Base-by-base conservation (phyloP, 345 rosid species). In the Nephelium lappaceum region DNA sequence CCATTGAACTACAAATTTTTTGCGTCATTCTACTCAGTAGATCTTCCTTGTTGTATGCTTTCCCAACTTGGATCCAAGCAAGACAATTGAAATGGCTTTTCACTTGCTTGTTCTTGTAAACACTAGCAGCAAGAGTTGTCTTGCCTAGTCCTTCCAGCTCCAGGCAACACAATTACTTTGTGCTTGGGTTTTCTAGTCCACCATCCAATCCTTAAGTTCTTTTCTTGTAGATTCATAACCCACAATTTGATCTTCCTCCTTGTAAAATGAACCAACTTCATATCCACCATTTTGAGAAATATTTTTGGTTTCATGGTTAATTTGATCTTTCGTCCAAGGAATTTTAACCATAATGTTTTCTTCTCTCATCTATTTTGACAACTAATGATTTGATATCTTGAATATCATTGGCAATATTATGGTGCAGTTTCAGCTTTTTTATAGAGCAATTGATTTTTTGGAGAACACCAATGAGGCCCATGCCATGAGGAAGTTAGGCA, bases 81-180 rank as follows among this genome's bases (percentile, higher is more conserved):
- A 18, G 64, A 51, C 77, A 78, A 49, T 31, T 31, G 47, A 78
- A 78, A 7, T 41, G 72, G 7, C 16, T 16, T 10, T 5, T 8
- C 16, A 72, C 67, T 0, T 1, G 10, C 10, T 43, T 4, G 5
- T 47, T 51, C 43, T 80, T 58, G 21, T 51, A 79, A 7, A 67
- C 72, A 31, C 58, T 79, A 4, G 39, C 63, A 42, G 69, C 78
- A 25, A 74, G 69, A 42, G 82, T 73, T 2, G 82, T 79, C 72
- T 79, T 79, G 16, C 82, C 78, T 25, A 74, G 9, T 27, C 82
- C 74, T 51, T 51, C 82, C 78, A 66, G 43, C 51, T 0, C 78
- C 82, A 38, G 67, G 68, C 8, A 79, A 41, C 0, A 69, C 64
- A n/a, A 77, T 25, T 47, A 61, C 75, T 16, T 39, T 42, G 10